A percentile compares a stretch with the other conserved stretches of the same genome.
Conservation (phyloP, 1,139 yeast genomes). For the Protomyces pachydermus region DNA sequence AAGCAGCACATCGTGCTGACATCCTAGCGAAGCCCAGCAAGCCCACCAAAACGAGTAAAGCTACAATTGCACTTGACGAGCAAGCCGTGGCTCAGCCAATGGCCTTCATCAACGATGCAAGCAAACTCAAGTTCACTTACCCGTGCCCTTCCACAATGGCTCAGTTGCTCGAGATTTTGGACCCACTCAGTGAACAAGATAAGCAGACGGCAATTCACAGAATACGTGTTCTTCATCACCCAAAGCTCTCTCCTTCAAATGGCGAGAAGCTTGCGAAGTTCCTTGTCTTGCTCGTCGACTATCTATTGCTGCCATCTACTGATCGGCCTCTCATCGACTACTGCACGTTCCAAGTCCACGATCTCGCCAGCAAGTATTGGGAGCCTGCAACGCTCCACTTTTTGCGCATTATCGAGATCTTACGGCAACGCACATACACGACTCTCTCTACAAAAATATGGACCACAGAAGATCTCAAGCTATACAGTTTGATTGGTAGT, state of each 20-base stretch:
- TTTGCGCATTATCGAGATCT: conserved; percentile 58
- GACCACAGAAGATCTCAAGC: conserved; percentile 43
- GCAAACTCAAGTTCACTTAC: conserved; percentile 33
- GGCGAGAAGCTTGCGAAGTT: conserved; percentile 67
- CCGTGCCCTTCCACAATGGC: conserved; percentile 58
- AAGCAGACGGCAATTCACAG: conserved; percentile 51
- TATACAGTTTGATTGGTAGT: conserved; percentile 65
- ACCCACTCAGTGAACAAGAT: conserved; percentile 43
- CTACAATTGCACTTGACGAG: not conserved
- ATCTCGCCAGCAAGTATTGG: conserved; percentile 18
- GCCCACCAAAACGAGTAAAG: not conserved
- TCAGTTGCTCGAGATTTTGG: conserved; percentile 47
- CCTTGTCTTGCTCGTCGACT: conserved; percentile 60
- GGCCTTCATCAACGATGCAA: conserved; percentile 28
- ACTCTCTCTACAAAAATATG: conserved; percentile 38
- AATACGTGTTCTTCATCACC: conserved; percentile 61
- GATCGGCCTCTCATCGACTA: not conserved
- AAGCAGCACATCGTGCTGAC: not conserved
- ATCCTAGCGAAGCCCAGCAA: not conserved
- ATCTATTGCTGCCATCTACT: conserved; percentile 49
- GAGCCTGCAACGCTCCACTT: conserved; percentile 46
- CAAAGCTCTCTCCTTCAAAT: conserved; percentile 74
- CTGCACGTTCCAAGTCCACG: conserved; percentile 16
- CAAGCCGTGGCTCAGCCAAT: not conserved
- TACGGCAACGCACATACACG: conserved; percentile 46